Evolutionary conservation across 2,329 filamentous ascomycete genomes (phyloP).

Genomic region (Metarhizium robertsii): DNA sequence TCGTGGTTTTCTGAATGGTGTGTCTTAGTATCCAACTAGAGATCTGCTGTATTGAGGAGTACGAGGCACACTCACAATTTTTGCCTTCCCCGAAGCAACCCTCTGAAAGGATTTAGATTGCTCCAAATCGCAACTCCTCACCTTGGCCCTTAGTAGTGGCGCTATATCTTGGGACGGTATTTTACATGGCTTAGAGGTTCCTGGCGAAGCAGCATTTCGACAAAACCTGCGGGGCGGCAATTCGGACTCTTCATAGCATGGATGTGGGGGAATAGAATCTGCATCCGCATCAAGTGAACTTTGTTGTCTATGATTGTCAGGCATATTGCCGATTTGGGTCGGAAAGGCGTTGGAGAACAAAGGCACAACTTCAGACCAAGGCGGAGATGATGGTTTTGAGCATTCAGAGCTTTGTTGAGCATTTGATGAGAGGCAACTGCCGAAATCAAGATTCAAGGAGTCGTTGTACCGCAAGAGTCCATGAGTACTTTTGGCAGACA

Average conservation of each 20-base stretch:
- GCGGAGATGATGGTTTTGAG: not conserved
- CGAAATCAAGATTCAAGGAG: not conserved
- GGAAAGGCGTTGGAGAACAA: not conserved
- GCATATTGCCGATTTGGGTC: not conserved
- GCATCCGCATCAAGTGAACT: not conserved
- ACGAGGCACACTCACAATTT: not conserved
- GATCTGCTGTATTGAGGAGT: not conserved
- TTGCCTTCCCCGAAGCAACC: not conserved
- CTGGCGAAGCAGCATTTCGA: not conserved
- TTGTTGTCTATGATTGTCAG: not conserved
- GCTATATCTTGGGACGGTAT: not conserved
- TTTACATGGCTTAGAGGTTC: not conserved
- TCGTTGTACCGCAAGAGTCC: not conserved
- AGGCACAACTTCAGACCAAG: not conserved
- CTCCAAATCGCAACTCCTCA: not conserved
- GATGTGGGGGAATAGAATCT: not conserved
- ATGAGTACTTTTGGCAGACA: not conserved
- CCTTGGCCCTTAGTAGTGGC: not conserved
- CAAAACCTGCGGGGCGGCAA: not conserved
- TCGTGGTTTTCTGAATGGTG: not conserved
- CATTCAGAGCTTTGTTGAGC: not conserved
- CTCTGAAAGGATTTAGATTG: not conserved
- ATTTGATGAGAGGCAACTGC: not conserved
- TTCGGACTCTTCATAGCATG: not conserved
- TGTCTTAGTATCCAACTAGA: not conserved